phyloP scores from a whole-genome alignment of 2,329 filamentous ascomycete species.

The Penicillium sp. region DNA sequence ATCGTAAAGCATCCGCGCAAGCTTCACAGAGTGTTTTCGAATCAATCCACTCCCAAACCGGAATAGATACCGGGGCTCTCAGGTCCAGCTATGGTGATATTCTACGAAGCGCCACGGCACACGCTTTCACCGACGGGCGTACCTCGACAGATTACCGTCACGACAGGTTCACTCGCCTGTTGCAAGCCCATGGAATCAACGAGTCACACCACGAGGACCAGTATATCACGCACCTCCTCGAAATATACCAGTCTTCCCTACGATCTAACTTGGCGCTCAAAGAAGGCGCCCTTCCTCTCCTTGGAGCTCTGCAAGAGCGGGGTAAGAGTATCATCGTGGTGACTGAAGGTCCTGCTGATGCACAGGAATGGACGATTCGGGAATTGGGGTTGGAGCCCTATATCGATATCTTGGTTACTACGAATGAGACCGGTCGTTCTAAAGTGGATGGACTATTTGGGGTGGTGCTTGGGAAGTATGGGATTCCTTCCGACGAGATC shows the following conservation, averaged over 20 bases:
- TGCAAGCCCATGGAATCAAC: conserved; percentile 28
- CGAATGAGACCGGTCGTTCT: conserved; percentile 35
- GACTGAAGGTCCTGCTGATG: conserved; percentile 54
- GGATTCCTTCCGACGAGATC: conserved; percentile 24
- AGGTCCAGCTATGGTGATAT: conserved; percentile 38
- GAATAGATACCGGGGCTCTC: conserved; percentile 8
- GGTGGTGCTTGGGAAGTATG: conserved; percentile 25
- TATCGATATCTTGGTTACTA: conserved; percentile 39
- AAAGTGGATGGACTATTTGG: conserved; percentile 40
- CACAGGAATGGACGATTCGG: conserved; percentile 50
- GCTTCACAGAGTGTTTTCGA: conserved; percentile 42
- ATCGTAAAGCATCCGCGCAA: conserved; percentile 44
- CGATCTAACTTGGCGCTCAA: conserved; percentile 39
- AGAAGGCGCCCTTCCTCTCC: conserved; percentile 39
- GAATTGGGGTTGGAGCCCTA: conserved; percentile 33
- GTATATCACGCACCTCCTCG: conserved; percentile 13
- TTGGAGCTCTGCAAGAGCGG: conserved; percentile 37
- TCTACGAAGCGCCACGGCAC: conserved; percentile 39
- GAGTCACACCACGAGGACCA: not conserved
- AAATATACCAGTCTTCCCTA: conserved; percentile 17
- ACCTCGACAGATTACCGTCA: conserved; percentile 49
- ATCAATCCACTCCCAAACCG: conserved; percentile 28
- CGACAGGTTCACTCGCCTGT: conserved; percentile 43
- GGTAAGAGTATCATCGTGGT: conserved; percentile 50
- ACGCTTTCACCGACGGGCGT: conserved; percentile 52